Conservation (phyloP, 495 filamentous ascomycete species). For the Tuber umbilicatum region DNA sequence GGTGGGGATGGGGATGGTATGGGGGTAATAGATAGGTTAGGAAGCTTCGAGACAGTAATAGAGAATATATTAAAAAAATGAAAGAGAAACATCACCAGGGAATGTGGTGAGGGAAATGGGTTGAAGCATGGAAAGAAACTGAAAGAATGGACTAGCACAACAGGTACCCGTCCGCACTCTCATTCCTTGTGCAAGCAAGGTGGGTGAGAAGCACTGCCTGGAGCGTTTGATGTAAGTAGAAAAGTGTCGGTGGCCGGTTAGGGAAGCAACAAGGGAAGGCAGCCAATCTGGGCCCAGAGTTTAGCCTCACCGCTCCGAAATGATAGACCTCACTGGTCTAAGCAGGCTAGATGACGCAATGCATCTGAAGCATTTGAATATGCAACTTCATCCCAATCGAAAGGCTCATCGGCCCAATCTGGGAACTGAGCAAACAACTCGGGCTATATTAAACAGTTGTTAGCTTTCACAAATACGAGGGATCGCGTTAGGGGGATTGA, state of each 20-base stretch:
- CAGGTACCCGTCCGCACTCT: background rate
- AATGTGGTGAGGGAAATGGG: background rate
- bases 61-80: background rate
- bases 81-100: background rate
- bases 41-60: background rate
- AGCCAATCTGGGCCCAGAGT: background rate
- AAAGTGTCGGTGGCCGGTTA: background rate
- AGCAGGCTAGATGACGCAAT: background rate
- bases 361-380: background rate
- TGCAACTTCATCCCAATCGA: background rate
- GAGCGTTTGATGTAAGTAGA: background rate
- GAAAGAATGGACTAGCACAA: background rate
- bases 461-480: background rate
- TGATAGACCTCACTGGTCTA: background rate
- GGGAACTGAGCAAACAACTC: background rate
- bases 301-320: background rate
- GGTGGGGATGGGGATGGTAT: background rate
- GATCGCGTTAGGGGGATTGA: background rate
- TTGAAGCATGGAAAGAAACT: background rate
- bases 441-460: background rate
- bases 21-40: background rate
- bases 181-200: background rate
- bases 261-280: background rate
- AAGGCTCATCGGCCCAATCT: background rate
- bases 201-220: background rate